A percentile compares a stretch with the other conserved stretches of the same genome.
Conservation (phyloP, 306 rosid species). For the Sicyos baderoa region DNA sequence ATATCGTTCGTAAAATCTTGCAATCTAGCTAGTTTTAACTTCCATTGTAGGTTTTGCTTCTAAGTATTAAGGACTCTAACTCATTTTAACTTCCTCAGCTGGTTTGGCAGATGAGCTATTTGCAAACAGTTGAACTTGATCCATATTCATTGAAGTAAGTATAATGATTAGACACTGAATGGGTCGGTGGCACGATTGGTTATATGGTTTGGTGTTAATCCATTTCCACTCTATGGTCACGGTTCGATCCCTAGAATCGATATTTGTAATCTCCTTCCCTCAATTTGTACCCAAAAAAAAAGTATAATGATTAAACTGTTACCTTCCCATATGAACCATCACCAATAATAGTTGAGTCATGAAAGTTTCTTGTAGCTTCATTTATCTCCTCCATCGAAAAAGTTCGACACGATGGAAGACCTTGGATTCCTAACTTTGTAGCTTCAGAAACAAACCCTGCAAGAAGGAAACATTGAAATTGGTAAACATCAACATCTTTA, state of each 20-base stretch:
- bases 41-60: not conserved
- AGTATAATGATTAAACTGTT: not conserved
- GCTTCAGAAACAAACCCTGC: slow-evolving; percentile 69
- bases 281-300: no score
- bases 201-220: no score
- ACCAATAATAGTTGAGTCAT: slow-evolving; percentile 53
- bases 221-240: no score
- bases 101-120: not conserved
- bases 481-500: not conserved
- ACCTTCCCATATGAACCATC: slow-evolving; percentile 90
- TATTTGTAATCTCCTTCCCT: no score
- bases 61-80: no score
- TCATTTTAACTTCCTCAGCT: not conserved
- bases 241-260: no score
- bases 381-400: slow-evolving; percentile 69
- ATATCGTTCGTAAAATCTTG: no score
- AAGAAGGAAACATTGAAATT: slow-evolving; percentile 12
- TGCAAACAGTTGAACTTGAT: not conserved
- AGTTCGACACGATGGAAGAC: slow-evolving; percentile 42
- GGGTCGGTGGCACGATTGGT: no score
- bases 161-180: not conserved
- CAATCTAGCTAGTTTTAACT: not conserved
- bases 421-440: slow-evolving; percentile 48
- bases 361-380: slow-evolving; percentile 71
- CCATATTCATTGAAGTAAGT: not conserved